Conservation (phyloP, 768 basidiomycete species). For the Psilocybe subaeruginosa region DNA sequence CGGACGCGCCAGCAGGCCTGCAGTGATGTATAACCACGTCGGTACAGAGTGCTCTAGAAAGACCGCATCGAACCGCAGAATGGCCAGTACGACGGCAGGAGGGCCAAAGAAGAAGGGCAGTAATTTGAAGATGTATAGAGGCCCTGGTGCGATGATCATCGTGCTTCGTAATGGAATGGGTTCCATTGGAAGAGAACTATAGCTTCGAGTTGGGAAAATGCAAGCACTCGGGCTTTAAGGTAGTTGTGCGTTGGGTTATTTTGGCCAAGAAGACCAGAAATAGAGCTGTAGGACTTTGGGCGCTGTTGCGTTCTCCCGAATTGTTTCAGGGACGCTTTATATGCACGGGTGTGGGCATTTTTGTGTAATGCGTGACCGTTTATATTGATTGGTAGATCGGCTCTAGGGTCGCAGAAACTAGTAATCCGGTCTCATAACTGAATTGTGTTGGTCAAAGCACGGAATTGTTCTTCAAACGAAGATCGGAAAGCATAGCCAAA, state of each 20-base stretch:
- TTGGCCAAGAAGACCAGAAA: neutral
- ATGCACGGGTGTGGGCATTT: neutral
- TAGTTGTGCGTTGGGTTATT: neutral
- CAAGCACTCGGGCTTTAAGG: neutral
- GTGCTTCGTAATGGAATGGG: neutral
- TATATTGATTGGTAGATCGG: too few relatives aligned
- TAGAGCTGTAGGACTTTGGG: neutral
- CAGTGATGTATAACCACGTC: slow-evolving; percentile 9
- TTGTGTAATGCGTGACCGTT: neutral
- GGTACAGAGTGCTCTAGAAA: neutral
- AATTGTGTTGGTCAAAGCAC: neutral
- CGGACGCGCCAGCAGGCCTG: slow-evolving; percentile 12
- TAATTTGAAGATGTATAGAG: slow-evolving; percentile 9
- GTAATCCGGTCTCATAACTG: neutral
- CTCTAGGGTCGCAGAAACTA: too few relatives aligned
- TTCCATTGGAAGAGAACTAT: neutral
- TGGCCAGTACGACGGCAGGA: neutral
- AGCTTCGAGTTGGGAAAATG: neutral
- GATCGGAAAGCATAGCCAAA: too few relatives aligned
- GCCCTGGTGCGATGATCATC: slow-evolving; percentile 16
- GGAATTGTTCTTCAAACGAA: too few relatives aligned
- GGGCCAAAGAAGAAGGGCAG: slow-evolving; percentile 15
- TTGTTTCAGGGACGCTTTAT: neutral
- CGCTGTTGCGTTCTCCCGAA: neutral
- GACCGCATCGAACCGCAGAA: neutral